Base-by-base conservation (phyloP, 164 flowering plant species). In the Stephania cephalantha region DNA sequence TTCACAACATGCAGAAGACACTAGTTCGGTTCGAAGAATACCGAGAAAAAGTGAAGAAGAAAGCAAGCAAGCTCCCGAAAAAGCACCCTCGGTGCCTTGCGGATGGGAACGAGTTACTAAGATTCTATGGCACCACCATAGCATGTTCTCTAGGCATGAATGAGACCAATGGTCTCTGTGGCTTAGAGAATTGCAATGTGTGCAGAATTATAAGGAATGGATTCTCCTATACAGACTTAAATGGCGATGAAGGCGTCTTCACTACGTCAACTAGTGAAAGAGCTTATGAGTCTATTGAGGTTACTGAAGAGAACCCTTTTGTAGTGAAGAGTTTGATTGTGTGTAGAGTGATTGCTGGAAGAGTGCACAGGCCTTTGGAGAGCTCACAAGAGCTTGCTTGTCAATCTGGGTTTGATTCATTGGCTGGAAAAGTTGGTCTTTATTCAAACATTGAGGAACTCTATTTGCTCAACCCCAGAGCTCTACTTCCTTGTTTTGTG, bases 401-500 rank as follows among this genome's bases (percentile, higher is more conserved):
- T 31, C 92, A 89, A 73, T 65, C 86, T 1, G 92, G 92, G 82
- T 89, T 89, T 53, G 95, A 90, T 76, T 90, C 95, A 11, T 73
- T 94, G 84, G 97, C 97, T 3, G 97, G 94, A 9, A 92, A 91
- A 81, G 90, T 91, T 48, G 97, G 95, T 71, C 82, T 82, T 3
- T 80, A 88, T 84, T 89, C 97, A 8, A 89, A 86, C 50, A 89
- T 91, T 75, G 98, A 95, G 79, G 97, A 95, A 86, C 97, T 94
- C 68, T 91, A 87, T 85, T 81, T 90, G 81, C 93, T 91, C 44
- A 87, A 85, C 78, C 90, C 90, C n/a, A 88, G 79, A 84, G 98
- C 97, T 81, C 89, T 95, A 6, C 90, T 95, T 73, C 97, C 97
- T 74, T 95, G 98, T 76, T 95, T 95, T 83, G 97, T 95, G 79